Percentiles rank a stretch among this genome's conserved stretches.
phyloP scores from a whole-genome alignment of 2,329 filamentous ascomycete genomes.

The Ophiostoma triangulosporum region DNA sequence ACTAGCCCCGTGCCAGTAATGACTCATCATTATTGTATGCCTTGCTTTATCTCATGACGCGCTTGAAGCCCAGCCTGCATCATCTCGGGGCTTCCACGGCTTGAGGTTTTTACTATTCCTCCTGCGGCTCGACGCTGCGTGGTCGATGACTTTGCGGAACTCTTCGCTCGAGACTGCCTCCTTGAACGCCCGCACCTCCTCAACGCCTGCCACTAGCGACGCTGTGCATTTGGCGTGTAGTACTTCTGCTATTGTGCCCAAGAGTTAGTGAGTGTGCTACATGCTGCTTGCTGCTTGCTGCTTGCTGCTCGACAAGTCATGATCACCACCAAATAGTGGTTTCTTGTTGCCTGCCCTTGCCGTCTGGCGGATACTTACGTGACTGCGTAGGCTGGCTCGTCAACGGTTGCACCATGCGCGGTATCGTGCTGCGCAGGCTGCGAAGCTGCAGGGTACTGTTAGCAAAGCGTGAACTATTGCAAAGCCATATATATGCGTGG shows the following conservation, averaged over 20 bases:
- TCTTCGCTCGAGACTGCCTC: slow-evolving; percentile 33
- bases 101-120: slow-evolving; percentile 43
- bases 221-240: slow-evolving; percentile 34
- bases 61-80: slow-evolving; percentile 41
- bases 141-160: slow-evolving; percentile 35
- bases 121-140: slow-evolving; percentile 38
- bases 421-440: slow-evolving; percentile 34
- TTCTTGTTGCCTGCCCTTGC: not conserved
- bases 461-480: not conserved
- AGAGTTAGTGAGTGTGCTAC: not conserved
- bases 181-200: slow-evolving; percentile 39
- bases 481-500: slow-evolving; percentile 1
- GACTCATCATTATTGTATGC: not conserved
- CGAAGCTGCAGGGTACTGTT: slow-evolving; percentile 25
- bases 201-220: slow-evolving; percentile 32
- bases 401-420: slow-evolving; percentile 38
- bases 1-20: too few species aligned
- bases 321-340: not conserved
- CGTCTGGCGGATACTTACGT: slow-evolving; percentile 26
- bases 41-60: not conserved
- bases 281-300: not conserved
- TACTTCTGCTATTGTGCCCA: slow-evolving; percentile 29
- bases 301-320: too few species aligned
- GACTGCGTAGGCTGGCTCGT: slow-evolving; percentile 32
- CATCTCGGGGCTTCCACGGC: slow-evolving; percentile 43